Base-by-base conservation (phyloP, 1,284 basidiomycete species). In the Apiotrichum siamense region DNA sequence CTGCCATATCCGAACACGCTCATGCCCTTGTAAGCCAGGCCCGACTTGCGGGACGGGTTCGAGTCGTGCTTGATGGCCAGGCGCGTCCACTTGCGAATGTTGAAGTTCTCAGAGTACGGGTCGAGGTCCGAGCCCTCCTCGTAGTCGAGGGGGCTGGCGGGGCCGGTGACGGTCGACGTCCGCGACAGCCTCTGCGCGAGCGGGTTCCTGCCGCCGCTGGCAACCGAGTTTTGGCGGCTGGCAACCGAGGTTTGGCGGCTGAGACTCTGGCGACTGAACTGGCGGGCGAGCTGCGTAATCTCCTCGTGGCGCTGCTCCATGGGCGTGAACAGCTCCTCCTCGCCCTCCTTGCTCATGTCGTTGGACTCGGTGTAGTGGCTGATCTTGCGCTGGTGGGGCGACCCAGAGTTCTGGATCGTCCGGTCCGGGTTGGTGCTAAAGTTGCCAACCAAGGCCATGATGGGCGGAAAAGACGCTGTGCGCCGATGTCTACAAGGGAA, bases 1-100 rank as follows among this genome's bases (percentile, higher is more conserved):
- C 68, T 71, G 1, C 75, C 76, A 49, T 67, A 76, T 9, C 78
- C 78, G 56, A 76, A 69, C 1, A 77, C 78, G 37, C 65, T 69
- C 44, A 80, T 64, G 54, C 17, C 17, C 33, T 35, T 35, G 13
- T n/a, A 79, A 7, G 75, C 64, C 54, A 80, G 61, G 55, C 78
- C 78, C 5, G 75, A 70, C 1, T 65, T 69, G 33, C 77, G 64
- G 21, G 70, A 69, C 33, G 63, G 63, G 11, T 62, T 56, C 26
- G 72, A 67, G 0, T 63, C 60, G 44, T 72, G 64, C 24, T 65
- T 58, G 23, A 68, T 65, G 3, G 52, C 55, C 13, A 74, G 47
- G 4, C 53, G 41, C 45, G 73, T 67, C 74, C 77, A 79, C 33
- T 62, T 68, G 27, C 64, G 64, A 5, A 73, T 66, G 52, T 75